Conservation (phyloP, 208 protist genomes). For the Naegleria gruberi region DNA sequence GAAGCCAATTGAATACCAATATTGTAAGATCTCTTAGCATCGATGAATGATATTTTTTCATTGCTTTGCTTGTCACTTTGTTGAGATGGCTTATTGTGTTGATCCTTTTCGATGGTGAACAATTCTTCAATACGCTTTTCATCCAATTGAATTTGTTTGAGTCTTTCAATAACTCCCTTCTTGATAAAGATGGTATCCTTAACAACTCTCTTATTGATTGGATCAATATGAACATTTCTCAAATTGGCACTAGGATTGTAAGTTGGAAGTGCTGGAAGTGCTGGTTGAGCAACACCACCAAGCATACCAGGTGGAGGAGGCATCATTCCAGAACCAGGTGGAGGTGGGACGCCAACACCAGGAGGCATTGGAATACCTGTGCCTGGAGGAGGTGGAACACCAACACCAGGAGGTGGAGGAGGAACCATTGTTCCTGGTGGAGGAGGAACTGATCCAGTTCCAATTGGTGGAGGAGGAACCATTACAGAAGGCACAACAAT, state of each 20-base stretch:
- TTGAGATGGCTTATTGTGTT: not conserved
- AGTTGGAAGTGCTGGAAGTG: not conserved
- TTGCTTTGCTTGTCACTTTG: not conserved
- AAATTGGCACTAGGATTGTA: not conserved
- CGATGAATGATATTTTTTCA: not conserved
- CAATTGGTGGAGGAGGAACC: not conserved
- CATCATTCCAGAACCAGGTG: not conserved
- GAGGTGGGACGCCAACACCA: too few species aligned
- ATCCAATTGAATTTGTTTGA: not conserved
- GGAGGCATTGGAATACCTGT: not conserved
- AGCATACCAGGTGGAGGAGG: slow-evolving; percentile 1
- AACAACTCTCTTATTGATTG: not conserved
- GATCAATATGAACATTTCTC: slow-evolving; percentile 3
- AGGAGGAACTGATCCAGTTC: not conserved
- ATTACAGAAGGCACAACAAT: not conserved
- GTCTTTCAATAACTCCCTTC: not conserved
- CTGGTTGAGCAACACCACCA: not conserved
- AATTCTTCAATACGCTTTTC: not conserved
- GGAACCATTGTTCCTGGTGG: not conserved
- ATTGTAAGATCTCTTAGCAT: slow-evolving; percentile 20
- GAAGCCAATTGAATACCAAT: slow-evolving; percentile 17
- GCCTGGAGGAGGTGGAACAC: not conserved
- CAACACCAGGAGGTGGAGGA: slow-evolving; percentile 9
- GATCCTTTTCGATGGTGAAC: not conserved
- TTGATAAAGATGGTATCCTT: slow-evolving; percentile 1